Percentiles rank a stretch among this genome's conserved stretches.
These are phyloP conservation scores for Boehmeria nivea DNA, from an alignment of 306 rosid genomes.

Conservation along the genomic window DNA sequence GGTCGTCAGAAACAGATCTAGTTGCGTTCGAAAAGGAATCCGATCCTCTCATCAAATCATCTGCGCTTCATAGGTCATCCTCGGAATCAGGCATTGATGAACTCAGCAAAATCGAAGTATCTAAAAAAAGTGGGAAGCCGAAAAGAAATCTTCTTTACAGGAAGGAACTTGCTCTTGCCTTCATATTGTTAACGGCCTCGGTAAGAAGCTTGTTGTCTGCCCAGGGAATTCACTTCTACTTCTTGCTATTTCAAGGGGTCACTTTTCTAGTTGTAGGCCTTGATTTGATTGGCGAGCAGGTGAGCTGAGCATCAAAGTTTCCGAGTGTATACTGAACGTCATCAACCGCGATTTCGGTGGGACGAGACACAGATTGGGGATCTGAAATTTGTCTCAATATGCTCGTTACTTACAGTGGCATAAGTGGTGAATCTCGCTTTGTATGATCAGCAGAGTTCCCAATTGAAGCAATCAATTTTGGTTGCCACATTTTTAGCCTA, in stretches of 20 bases:
- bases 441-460: slow-evolving; percentile 29
- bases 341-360: slow-evolving; percentile 10
- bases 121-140: slow-evolving; percentile 54
- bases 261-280: slow-evolving; percentile 92
- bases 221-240: slow-evolving; percentile 97
- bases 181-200: slow-evolving; percentile 78
- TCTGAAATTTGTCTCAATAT: not conserved
- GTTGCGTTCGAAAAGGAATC: slow-evolving; percentile 69
- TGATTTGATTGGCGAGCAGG: slow-evolving; percentile 95
- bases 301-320: slow-evolving; percentile 38
- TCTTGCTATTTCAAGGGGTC: slow-evolving; percentile 89
- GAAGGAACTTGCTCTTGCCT: slow-evolving; percentile 90
- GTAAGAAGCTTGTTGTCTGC: slow-evolving; percentile 92
- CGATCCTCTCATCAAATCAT: slow-evolving; percentile 44
- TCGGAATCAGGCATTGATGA: slow-evolving; percentile 90
- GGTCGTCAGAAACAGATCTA: slow-evolving; percentile 90
- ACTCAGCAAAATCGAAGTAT: slow-evolving; percentile 58
- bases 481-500: slow-evolving; percentile 30
- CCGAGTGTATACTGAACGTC: slow-evolving; percentile 22
- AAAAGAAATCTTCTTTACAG: slow-evolving; percentile 81
- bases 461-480: slow-evolving; percentile 33
- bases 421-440: slow-evolving; percentile 15
- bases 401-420: slow-evolving; percentile 9
- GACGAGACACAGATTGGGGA: slow-evolving; percentile 13
- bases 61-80: slow-evolving; percentile 58